Evolutionary conservation across 805 yeast species (phyloP), one percentile per base, ranked within the genome.

Genomic region (Lachancea meyersii): DNA sequence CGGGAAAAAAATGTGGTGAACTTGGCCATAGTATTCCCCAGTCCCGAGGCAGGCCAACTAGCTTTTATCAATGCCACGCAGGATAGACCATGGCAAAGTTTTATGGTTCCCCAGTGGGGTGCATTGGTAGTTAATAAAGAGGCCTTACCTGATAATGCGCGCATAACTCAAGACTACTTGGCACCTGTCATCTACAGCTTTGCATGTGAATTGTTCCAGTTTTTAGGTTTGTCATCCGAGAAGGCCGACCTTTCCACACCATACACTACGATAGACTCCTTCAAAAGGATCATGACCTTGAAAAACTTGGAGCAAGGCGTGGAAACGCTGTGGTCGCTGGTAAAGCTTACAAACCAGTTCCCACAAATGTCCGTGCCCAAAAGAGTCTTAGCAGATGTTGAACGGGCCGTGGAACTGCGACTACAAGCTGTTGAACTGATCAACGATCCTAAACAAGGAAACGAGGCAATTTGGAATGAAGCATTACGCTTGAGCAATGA

Each of bases 71-170:
- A 51, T 23, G 41, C 44, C 17, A 21, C 47, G 17, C 32, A 42
- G 18, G 27, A 23, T 18, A 36, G 28, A 9, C 43, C 47, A 18
- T 61, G 64, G 63, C 42, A 52, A 38, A 53, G 63, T 42, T 88
- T 82, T 55, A 61, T 84, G 35, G 77, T 91, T 18, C 95, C 96
- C 6, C 95, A 85, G 63, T 89, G 95, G 96, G 96, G 48, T 76
- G 86, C 44, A 61, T 67, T 54, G 67, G 82, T 49, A 56, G 66
- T 58, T 71, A 81, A 59, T 35, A 53, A 55, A 22, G 45, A 49
- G n/a, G 54, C 65, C n/a, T 22, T 65, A 9, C 46, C 49, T 8
- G 34, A 41, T 33, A 50, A 58, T 53, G 47, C 60, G 32, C 49
- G 51, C 2, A 50, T 81, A n/a, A 51, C 63, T 2, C 60, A 63